Evolutionary conservation across 2,329 filamentous ascomycete genomes (phyloP).

Genomic region (Pyrenophora seminiperda): DNA sequence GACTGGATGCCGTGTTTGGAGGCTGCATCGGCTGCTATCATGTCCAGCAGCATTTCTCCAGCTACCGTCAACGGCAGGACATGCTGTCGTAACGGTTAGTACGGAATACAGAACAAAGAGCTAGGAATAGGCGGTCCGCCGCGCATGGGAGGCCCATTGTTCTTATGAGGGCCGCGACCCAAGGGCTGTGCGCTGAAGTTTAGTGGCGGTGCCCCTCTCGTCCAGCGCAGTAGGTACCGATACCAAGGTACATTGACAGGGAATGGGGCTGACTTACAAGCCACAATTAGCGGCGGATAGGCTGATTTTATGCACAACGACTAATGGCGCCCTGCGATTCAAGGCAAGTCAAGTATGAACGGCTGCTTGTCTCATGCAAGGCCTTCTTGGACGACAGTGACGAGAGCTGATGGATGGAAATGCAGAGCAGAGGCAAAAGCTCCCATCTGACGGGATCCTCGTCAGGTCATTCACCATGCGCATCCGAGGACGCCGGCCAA

Average conservation of each 20-base stretch:
- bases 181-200: conserved; percentile 31
- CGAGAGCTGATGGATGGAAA: too few species aligned
- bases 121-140: background rate
- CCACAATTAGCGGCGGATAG: conserved; percentile 29
- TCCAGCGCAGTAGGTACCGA: conserved; percentile 15
- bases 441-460: conserved; percentile 4
- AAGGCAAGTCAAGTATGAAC: background rate
- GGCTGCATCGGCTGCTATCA: conserved; percentile 46
- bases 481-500: background rate
- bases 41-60: conserved; percentile 45
- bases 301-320: conserved; percentile 23
- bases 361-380: conserved; percentile 4
- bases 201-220: conserved; percentile 21
- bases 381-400: too few species aligned
- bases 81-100: conserved; percentile 30
- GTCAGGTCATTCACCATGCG: conserved; percentile 6
- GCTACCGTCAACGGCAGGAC: conserved; percentile 14
- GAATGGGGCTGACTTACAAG: conserved; percentile 34
- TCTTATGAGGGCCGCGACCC: conserved; percentile 16
- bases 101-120: conserved; percentile 4
- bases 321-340: conserved; percentile 9
- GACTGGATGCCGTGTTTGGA: conserved; percentile 43
- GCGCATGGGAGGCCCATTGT: conserved; percentile 23
- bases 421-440: background rate
- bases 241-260: conserved; percentile 9